Conservation (phyloP, 352 stramenopile genomes). For the Globisporangium viniferum region DNA sequence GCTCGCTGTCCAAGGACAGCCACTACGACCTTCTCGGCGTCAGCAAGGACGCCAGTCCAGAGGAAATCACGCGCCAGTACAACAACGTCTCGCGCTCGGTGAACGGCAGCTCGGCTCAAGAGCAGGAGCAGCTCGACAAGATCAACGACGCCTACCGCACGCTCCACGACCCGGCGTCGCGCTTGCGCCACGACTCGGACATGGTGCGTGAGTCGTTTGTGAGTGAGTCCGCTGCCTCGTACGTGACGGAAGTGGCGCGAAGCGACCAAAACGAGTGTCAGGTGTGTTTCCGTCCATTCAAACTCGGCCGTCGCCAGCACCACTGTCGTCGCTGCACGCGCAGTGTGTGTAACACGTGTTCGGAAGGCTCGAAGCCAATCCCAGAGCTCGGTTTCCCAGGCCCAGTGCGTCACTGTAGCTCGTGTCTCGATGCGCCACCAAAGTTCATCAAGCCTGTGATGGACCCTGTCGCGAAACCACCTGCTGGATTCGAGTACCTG, state of each 20-base stretch:
- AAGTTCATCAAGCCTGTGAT: slow-evolving; percentile 80
- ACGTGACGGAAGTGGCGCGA: slow-evolving; percentile 70
- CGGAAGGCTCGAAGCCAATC: slow-evolving; percentile 79
- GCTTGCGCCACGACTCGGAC: slow-evolving; percentile 59
- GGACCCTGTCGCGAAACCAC: slow-evolving; percentile 72
- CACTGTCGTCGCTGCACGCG: slow-evolving; percentile 84
- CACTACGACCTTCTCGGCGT: slow-evolving; percentile 76
- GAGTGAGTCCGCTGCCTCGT: slow-evolving; percentile 34
- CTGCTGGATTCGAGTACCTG: slow-evolving; percentile 81
- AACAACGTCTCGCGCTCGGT: slow-evolving; percentile 67
- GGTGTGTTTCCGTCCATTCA: slow-evolving; percentile 87
- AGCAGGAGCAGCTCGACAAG: slow-evolving; percentile 68
- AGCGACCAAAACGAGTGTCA: slow-evolving; percentile 87
- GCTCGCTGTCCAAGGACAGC: slow-evolving; percentile 39
- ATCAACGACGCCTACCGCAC: slow-evolving; percentile 80
- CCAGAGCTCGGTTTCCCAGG: slow-evolving; percentile 75
- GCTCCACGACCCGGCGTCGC: slow-evolving; percentile 56
- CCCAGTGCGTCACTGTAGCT: slow-evolving; percentile 77
- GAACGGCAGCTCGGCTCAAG: slow-evolving; percentile 56
- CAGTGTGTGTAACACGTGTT: slow-evolving; percentile 83
- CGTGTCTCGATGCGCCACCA: slow-evolving; percentile 73
- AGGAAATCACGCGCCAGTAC: slow-evolving; percentile 79
- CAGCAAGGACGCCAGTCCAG: slow-evolving; percentile 54
- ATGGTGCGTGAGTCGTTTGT: slow-evolving; percentile 47
- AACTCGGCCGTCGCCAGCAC: slow-evolving; percentile 77